phyloP scores from a whole-genome alignment of 345 rosid species.

The Adansonia digitata region DNA sequence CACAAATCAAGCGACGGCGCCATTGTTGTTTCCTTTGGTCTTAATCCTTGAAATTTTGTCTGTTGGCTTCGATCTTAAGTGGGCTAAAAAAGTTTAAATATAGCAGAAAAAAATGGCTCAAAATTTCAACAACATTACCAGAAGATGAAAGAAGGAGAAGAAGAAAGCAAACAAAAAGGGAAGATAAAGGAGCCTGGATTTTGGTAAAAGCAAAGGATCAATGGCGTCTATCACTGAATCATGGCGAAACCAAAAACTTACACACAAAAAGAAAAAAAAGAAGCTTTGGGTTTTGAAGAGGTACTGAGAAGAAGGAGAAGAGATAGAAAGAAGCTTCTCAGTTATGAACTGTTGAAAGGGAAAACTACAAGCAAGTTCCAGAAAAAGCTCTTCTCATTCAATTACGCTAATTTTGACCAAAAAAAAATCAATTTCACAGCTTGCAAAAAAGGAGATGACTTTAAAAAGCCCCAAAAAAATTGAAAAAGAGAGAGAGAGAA shows the following conservation, averaged over 20 bases:
- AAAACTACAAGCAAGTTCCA: too few species aligned
- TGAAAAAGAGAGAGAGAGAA: not conserved
- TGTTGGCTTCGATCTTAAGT: not conserved
- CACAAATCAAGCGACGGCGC: slow-evolving; percentile 83
- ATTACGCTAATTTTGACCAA: too few species aligned
- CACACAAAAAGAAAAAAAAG: not conserved
- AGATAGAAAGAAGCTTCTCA: too few species aligned
- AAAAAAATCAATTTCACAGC: too few species aligned
- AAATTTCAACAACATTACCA: slow-evolving; percentile 36
- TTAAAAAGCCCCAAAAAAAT: not conserved
- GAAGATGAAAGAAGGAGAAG: not conserved
- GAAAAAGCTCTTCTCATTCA: slow-evolving; percentile 24
- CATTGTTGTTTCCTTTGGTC: slow-evolving; percentile 35
- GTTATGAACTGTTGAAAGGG: too few species aligned
- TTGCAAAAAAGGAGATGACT: slow-evolving; percentile 3
- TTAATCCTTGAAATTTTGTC: not conserved
- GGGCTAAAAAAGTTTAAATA: not conserved
- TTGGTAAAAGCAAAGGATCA: slow-evolving; percentile 10
- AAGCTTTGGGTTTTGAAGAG: not conserved
- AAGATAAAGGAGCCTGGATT: slow-evolving; percentile 39
- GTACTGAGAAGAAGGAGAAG: too few species aligned
- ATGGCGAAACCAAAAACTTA: slow-evolving; percentile 4
- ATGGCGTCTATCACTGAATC: slow-evolving; percentile 20
- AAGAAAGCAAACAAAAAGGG: not conserved
- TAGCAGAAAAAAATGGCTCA: slow-evolving; percentile 13